Conservation (phyloP, 345 rosid genomes). For the Ailanthus altissimus region DNA sequence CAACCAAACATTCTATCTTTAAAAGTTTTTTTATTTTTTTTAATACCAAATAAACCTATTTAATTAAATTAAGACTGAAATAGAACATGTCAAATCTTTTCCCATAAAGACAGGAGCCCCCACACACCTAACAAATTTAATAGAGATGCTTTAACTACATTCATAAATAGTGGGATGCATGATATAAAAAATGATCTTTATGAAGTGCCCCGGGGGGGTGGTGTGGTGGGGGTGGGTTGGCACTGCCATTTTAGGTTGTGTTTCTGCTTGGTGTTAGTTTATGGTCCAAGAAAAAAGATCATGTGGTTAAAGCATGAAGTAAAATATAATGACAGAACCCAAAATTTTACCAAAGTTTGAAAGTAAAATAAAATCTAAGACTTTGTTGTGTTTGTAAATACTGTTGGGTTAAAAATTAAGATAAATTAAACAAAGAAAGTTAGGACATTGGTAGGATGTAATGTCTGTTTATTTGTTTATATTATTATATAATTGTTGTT, state of each 20-base stretch:
- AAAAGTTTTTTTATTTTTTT: not conserved
- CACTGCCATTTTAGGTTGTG: not conserved
- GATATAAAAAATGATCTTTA: too few species aligned
- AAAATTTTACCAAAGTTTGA: not conserved
- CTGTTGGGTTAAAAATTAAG: not conserved
- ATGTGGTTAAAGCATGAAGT: too few species aligned
- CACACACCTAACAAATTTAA: slow-evolving; percentile 20
- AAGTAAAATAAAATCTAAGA: not conserved
- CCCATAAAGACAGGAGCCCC: too few species aligned
- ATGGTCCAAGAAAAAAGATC: too few species aligned
- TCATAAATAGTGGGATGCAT: slow-evolving; percentile 16
- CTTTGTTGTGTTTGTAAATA: not conserved
- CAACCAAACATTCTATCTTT: slow-evolving; percentile 17
- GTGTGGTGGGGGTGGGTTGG: too few species aligned
- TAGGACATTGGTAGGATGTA: not conserved
- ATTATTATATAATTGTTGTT: not conserved
- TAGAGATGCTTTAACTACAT: not conserved
- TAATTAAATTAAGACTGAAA: not conserved
- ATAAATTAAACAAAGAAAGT: not conserved
- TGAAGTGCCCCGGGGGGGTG: too few species aligned
- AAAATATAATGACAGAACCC: not conserved
- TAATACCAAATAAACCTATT: not conserved
- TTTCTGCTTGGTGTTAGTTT: too few species aligned
- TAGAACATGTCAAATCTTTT: slow-evolving; percentile 13
- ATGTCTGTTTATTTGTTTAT: not conserved